Evolutionary conservation across 2,329 filamentous ascomycete genomes (phyloP), one percentile per base, ranked within the genome.

Genomic region (Colletotrichum tropicale): DNA sequence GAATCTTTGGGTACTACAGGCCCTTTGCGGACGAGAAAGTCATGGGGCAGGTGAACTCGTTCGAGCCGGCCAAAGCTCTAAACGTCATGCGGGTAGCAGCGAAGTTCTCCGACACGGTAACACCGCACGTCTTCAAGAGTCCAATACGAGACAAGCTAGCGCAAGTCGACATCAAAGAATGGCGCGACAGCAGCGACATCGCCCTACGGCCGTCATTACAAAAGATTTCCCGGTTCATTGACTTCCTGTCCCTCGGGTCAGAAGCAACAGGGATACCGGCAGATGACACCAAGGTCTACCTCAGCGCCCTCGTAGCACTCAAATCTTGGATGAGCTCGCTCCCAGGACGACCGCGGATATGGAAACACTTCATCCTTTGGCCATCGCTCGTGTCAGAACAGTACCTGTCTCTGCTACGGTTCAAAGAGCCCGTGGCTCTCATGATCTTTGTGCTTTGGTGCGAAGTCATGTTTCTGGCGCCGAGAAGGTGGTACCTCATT

Each of bases 301-400:
- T 70, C 3, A 64, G 30, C 7, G 74, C 76, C 5, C 66, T 77
- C 21, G 36, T 24, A 18, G 76, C 76, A 7, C 74, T 77, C 18
- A 74, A 61, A 21, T 60, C 60, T 26, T 77, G 75, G 70, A 52
- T 71, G 24, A 43, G 24, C 4, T 74, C 70, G 28, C 70, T 77
- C 1, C 74, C 76, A 7, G 76, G 76, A 3, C 56, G 76, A 3
- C 76, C 76, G 2, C 64, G 76, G 60, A 69, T 77, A 67, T 77
- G 70, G 74, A 76, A 76, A 32, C 74, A 77, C 55, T 77, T 77
- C 52, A 76, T 77, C n/a, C 48, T 76, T 4, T 77, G 76, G 76
- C 76, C 76, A 5, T 69, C 70, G 8, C 66, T 76, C 16, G 74
- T 77, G 3, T 74, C 74, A 36, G 70, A 76, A 34, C 70, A 74